Base-by-base conservation (phyloP, 2,329 filamentous ascomycete species). In the Arachnomyces sp. region DNA sequence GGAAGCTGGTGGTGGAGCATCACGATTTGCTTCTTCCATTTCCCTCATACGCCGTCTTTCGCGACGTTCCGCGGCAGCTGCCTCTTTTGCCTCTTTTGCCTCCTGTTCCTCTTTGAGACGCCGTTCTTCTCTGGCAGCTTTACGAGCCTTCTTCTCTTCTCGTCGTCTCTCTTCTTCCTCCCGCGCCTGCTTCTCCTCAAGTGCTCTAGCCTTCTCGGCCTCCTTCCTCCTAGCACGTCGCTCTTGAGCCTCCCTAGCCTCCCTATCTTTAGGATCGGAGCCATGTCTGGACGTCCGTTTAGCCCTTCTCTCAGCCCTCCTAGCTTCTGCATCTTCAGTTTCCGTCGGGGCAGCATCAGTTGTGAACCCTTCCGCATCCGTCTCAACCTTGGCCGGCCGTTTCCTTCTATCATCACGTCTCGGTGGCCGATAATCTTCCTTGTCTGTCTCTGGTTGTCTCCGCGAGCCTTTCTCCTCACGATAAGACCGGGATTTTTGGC, bases 261-360 rank as follows among this genome's bases (percentile, higher is more conserved):
- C 60, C 4, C 56, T 58, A 6, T 52, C 44, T 36, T 52, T 52
- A 28, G 65, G 62, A 12, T 60, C 56, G 2, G 59, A 52, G 8
- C 52, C 62, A 21, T 62, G 56, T 34, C 57, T 59, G 18, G 60
- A 57, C 12, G 56, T 49, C 38, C 72, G 73, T 38, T 69, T 73
- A 1, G 77, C 72, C 41, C 73, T 74, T n/a, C 81, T 77, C 42
- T 78, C 78, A 21, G 76, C 77, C 33, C 73, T 73, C 35, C 78
- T 74, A 15, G 74, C 77, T 56, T 84, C 82, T 12, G 80, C 77
- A 3, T 73, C 66, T 39, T 68, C 68, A 16, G 51, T 60, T 30
- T 70, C 68, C 25, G 60, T 66, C 5, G 63, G 59, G 7, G 57
- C 63, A 18, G 72, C 73, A 11, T 67, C 64, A 2, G 63, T 63